Base-by-base conservation (phyloP, 2,329 filamentous ascomycete species). In the Botryotinia convoluta region DNA sequence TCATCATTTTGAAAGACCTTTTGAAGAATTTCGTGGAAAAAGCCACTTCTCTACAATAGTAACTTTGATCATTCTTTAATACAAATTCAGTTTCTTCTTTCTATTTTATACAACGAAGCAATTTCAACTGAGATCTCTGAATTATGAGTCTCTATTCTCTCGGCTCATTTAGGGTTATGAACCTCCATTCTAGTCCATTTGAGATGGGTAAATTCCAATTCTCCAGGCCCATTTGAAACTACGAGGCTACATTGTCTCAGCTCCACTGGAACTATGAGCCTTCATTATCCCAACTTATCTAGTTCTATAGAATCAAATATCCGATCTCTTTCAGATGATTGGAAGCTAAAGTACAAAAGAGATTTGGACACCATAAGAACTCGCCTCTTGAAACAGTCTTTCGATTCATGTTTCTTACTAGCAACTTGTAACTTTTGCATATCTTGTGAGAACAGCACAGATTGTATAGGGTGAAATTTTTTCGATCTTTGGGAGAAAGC, bases 171-270 rank as follows among this genome's bases (percentile, higher is more conserved):
- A 1, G 12, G 10, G 4, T 1, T 12, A 26, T 1, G 2, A 51
- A 14, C 1, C 0, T 51, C 22, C 26, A n/a, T 26, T 51, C 8
- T n/a, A n/a, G 22, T 51, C 10, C 22, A 14, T 12, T 51, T 12
- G 10, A 5, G 4, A n/a, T 0, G 22, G 4, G 10, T 2, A 4
- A 51, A 26, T 5, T 1, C 2, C 0, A 5, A 14, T n/a, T 51
- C 0, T 12, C 45, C 3, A 51, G 22, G 26, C 12, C 22, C 45
- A 51, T n/a, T 26, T 14, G 45, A 51, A n/a, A 51, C 22, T 14
- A 51, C 10, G 4, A 51, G n/a, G 10, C 45, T 51, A n/a, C 4
- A 51, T 51, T 26, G 4, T 51, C 9, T 26, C 18, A 45, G 20
- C 20, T 7, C 7, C 20, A 45, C 7, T 10, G 7, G 8, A 0